A percentile compares a stretch with the other conserved stretches of the same genome.
phyloP scores from a whole-genome alignment of 2,329 filamentous ascomycete species.

The Akanthomyces dipterigenus region DNA sequence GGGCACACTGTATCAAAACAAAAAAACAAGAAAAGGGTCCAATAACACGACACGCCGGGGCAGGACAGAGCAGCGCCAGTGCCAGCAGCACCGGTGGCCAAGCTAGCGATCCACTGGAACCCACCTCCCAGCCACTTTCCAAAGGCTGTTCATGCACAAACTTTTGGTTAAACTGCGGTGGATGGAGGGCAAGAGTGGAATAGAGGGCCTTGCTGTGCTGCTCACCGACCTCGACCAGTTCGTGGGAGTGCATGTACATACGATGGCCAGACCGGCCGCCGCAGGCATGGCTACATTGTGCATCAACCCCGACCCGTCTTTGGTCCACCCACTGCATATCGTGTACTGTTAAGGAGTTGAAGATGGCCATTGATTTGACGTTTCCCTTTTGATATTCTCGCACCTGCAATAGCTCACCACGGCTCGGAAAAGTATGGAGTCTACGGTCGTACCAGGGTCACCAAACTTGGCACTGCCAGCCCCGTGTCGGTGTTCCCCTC shows the following conservation, averaged over 20 bases:
- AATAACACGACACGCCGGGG: background rate
- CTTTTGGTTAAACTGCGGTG: slow-evolving; percentile 4
- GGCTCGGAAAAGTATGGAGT: slow-evolving; percentile 2
- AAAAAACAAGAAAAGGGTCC: slow-evolving; percentile 10
- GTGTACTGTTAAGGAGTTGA: background rate
- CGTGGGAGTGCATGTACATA: background rate
- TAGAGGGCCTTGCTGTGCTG: background rate
- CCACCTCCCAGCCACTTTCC: slow-evolving; percentile 12
- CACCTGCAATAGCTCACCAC: background rate
- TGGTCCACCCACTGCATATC: background rate
- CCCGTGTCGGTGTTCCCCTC: background rate
- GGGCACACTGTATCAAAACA: slow-evolving; percentile 3
- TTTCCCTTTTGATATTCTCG: background rate
- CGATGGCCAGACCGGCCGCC: slow-evolving; percentile 1
- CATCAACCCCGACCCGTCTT: slow-evolving; percentile 8
- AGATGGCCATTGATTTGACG: background rate
- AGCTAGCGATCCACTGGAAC: slow-evolving; percentile 8
- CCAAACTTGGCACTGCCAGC: background rate
- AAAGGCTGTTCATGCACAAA: slow-evolving; percentile 10
- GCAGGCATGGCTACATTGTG: slow-evolving; percentile 1
- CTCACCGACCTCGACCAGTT: slow-evolving; percentile 11
- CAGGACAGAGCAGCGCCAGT: background rate
- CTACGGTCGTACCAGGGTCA: background rate
- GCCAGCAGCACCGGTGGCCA: slow-evolving; percentile 6
- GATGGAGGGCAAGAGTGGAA: background rate